Evolutionary conservation across 176 grass and related monocot genomes (phyloP).

Genomic region (Phragmites australis): DNA sequence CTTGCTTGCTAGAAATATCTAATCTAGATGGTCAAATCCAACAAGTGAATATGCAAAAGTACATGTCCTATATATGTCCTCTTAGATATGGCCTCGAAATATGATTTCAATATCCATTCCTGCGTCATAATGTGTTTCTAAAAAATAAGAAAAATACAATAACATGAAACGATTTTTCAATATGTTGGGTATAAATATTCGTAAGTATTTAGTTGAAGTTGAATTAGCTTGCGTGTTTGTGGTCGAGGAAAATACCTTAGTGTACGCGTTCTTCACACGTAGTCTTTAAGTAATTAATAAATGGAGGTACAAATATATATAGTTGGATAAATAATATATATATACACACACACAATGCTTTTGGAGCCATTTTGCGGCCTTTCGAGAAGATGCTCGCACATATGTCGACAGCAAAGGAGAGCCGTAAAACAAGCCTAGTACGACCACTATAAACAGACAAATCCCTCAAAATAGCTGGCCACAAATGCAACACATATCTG

Average conservation of each 20-base stretch:
- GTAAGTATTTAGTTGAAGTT: background rate
- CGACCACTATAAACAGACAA: constrained; percentile 10
- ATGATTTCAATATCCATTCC: background rate
- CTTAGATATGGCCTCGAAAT: too few species aligned
- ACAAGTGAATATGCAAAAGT: background rate
- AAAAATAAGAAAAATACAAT: too few species aligned
- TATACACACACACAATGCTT: constrained; percentile 5
- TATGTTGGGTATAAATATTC: too few species aligned
- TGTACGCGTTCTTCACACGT: background rate
- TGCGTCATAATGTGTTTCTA: background rate
- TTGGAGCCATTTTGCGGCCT: background rate
- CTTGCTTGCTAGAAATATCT: background rate
- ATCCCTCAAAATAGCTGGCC: constrained; percentile 24
- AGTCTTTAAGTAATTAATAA: too few species aligned
- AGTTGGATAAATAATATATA: constrained; percentile 16
- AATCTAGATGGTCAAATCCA: background rate
- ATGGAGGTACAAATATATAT: too few species aligned
- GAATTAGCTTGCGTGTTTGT: background rate
- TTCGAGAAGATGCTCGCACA: background rate
- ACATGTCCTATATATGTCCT: background rate
- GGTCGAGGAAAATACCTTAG: background rate
- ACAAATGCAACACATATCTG: constrained; percentile 30
- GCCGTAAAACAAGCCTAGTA: constrained; percentile 34
- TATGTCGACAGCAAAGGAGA: constrained; percentile 18
- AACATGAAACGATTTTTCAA: background rate